phyloP scores from a whole-genome alignment of 2,329 filamentous ascomycete genomes.

The Orbilia oligospora region DNA sequence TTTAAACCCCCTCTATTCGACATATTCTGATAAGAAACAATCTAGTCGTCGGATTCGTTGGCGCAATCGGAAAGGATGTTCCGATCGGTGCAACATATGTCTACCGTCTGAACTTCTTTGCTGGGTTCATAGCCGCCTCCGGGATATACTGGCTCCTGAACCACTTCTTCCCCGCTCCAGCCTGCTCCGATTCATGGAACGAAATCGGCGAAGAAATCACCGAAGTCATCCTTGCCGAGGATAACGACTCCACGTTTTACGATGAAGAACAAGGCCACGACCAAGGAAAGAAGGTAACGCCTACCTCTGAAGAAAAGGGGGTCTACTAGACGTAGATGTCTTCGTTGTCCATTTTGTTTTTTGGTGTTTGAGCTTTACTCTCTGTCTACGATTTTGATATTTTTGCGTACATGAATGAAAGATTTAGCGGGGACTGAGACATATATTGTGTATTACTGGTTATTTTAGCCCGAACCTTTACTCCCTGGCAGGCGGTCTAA shows the following conservation, averaged over 20 bases:
- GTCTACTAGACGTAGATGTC: conserved; percentile 50
- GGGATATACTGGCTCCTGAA: conserved; percentile 79
- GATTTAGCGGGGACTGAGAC: conserved; percentile 38
- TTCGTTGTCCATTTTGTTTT: conserved; percentile 4
- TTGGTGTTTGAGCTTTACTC: neutral
- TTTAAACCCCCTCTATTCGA: neutral
- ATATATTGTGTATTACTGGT: conserved; percentile 28
- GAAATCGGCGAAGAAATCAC: conserved; percentile 78
- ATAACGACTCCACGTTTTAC: conserved; percentile 60
- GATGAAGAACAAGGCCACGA: conserved; percentile 59
- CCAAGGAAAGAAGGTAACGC: conserved; percentile 56
- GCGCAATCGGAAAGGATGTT: conserved; percentile 79
- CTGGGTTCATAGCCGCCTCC: conserved; percentile 80
- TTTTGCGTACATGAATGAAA: conserved; percentile 6
- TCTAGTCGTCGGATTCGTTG: conserved; percentile 92
- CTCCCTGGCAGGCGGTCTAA: conserved; percentile 36
- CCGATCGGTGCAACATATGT: conserved; percentile 86
- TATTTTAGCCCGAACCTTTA: conserved; percentile 48
- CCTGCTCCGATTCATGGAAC: conserved; percentile 81
- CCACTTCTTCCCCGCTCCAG: conserved; percentile 79
- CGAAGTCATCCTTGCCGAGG: conserved; percentile 64
- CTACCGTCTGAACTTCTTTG: conserved; percentile 92
- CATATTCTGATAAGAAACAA: conserved; percentile 74
- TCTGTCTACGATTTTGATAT: conserved; percentile 17
- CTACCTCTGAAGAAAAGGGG: conserved; percentile 53